Percentiles rank a stretch among this genome's conserved stretches.
phyloP scores from a whole-genome alignment of 2,329 filamentous ascomycete species.

The Clarireedia homoeocarpa region DNA sequence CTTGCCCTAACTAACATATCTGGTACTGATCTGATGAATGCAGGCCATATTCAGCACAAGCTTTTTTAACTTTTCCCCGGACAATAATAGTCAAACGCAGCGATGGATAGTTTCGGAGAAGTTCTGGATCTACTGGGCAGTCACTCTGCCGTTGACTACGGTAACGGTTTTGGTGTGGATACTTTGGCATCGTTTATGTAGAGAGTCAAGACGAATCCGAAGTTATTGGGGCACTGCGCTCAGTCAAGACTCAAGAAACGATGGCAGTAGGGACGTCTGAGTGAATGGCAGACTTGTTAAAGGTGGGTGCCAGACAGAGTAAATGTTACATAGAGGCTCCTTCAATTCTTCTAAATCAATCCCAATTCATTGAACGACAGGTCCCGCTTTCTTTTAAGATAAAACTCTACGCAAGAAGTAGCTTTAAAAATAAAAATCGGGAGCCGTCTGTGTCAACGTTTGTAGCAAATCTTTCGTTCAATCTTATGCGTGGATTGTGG shows the following conservation, averaged over 20 bases:
- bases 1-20: neutral
- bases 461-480: too few species aligned
- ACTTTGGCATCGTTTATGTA: neutral
- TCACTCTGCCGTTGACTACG: neutral
- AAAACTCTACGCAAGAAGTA: too few species aligned
- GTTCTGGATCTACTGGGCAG: slow-evolving; percentile 5
- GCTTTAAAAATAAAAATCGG: too few species aligned
- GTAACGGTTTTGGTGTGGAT: neutral
- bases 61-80: slow-evolving; percentile 4
- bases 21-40: neutral
- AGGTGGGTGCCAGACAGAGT: too few species aligned
- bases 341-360: too few species aligned
- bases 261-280: too few species aligned
- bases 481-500: too few species aligned
- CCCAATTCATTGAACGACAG: too few species aligned
- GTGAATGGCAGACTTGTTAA: too few species aligned
- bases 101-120: neutral
- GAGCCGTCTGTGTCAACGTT: too few species aligned
- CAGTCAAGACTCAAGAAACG: neutral
- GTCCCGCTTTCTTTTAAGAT: too few species aligned
- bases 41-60: slow-evolving; percentile 3
- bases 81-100: neutral
- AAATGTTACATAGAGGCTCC: too few species aligned
- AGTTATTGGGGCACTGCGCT: neutral
- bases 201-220: neutral